Evolutionary conservation across 2,329 filamentous ascomycete species (phyloP).

Genomic region (Scedosporium apiospermum): DNA sequence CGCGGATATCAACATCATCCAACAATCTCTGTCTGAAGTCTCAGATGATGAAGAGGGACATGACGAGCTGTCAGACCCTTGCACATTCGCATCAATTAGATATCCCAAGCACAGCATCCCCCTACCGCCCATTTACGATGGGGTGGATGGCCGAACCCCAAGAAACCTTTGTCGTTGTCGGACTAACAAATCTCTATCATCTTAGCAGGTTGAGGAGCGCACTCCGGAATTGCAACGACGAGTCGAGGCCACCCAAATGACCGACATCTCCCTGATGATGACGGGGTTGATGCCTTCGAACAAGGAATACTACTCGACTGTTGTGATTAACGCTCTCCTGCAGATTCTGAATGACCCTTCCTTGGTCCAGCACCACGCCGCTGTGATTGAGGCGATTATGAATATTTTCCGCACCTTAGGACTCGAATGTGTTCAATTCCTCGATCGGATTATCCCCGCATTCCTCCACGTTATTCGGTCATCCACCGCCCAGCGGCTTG

Average conservation of each 20-base stretch:
- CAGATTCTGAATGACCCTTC: constrained; percentile 88
- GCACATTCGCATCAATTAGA: neutral
- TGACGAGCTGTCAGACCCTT: neutral
- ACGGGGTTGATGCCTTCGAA: constrained; percentile 90
- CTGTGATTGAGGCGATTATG: constrained; percentile 96
- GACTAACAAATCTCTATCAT: constrained; percentile 2
- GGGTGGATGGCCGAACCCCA: neutral
- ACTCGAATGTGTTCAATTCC: constrained; percentile 89
- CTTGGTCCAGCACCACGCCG: constrained; percentile 80
- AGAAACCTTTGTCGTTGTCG: neutral
- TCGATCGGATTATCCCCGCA: constrained; percentile 87
- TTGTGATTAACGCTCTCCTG: constrained; percentile 92
- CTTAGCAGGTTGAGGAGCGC: constrained; percentile 73
- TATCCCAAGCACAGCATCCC: neutral
- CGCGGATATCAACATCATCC: neutral
- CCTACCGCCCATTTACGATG: neutral
- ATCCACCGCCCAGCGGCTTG: constrained; percentile 66
- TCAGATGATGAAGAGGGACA: neutral
- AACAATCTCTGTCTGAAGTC: neutral
- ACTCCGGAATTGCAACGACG: constrained; percentile 70
- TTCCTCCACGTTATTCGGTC: constrained; percentile 84
- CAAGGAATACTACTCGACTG: constrained; percentile 96
- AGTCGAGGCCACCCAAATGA: constrained; percentile 56
- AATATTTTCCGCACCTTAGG: constrained; percentile 96
- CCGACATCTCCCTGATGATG: constrained; percentile 97